Conservation (phyloP, 352 stramenopile species). For the Pilasporangium apinafurcum region DNA sequence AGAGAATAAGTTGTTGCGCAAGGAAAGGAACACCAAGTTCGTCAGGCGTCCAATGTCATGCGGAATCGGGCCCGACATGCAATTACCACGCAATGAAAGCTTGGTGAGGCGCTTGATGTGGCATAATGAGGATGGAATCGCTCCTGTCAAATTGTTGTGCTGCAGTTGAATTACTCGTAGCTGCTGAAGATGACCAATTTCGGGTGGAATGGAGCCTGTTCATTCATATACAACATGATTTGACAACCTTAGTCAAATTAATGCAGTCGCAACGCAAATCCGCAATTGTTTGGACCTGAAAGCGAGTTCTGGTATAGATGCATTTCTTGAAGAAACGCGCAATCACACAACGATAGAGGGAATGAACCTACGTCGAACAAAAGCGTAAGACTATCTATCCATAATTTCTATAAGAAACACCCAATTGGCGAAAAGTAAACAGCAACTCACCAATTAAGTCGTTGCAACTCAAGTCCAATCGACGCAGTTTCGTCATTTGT, state of each 20-base stretch:
- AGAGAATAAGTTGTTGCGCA: constrained; percentile 77
- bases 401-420: too few species aligned
- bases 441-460: constrained; percentile 36
- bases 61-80: constrained; percentile 60
- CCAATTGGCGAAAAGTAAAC: background rate
- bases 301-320: constrained; percentile 79
- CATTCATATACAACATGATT: background rate
- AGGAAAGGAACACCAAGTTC: constrained; percentile 74
- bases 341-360: constrained; percentile 33
- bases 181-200: constrained; percentile 47
- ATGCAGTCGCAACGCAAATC: background rate
- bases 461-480: constrained; percentile 80
- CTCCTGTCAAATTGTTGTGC: constrained; percentile 72
- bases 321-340: constrained; percentile 62
- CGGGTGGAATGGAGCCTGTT: constrained; percentile 30
- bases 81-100: constrained; percentile 73
- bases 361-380: constrained; percentile 21
- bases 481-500: constrained; percentile 39
- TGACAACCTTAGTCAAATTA: background rate
- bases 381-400: background rate
- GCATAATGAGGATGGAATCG: constrained; percentile 44
- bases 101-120: constrained; percentile 54
- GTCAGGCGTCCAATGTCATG: constrained; percentile 54
- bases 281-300: too few species aligned
- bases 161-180: constrained; percentile 75